Conservation (phyloP, 768 basidiomycete species). For the Tricholoma saponaceum region DNA sequence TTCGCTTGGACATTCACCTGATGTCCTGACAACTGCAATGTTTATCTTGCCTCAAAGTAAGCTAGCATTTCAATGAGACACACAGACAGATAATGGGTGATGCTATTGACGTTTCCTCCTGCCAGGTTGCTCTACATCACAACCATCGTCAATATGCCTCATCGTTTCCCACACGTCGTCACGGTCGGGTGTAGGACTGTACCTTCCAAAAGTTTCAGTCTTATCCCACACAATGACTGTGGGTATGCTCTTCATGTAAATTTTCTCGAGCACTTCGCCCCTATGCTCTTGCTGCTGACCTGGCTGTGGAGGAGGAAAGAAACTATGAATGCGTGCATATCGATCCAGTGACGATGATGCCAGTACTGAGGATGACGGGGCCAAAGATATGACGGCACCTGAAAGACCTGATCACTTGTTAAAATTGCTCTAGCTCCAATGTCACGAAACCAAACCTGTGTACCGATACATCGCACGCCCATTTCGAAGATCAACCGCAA, state of each 20-base stretch:
- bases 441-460: slow-evolving; percentile 42
- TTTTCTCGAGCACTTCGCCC: slow-evolving; percentile 59
- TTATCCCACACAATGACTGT: slow-evolving; percentile 65
- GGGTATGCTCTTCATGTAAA: slow-evolving; percentile 58
- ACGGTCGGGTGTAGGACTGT: slow-evolving; percentile 6
- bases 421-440: neutral
- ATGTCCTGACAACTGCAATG: no score
- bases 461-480: slow-evolving; percentile 64
- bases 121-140: slow-evolving; percentile 19
- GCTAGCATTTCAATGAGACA: no score
- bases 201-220: slow-evolving; percentile 6
- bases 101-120: slow-evolving; percentile 16
- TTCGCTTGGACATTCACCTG: no score
- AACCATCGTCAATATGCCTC: slow-evolving; percentile 44
- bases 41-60: no score
- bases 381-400: slow-evolving; percentile 64
- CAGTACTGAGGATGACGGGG: slow-evolving; percentile 48
- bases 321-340: slow-evolving; percentile 66
- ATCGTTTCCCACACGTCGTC: slow-evolving; percentile 69
- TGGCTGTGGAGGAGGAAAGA: slow-evolving; percentile 42
- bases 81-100: no score
- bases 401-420: slow-evolving; percentile 48
- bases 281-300: slow-evolving; percentile 52
- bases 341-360: slow-evolving; percentile 67
- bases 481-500: slow-evolving; percentile 64